phyloP scores from a whole-genome alignment of 306 rosid genomes.

The Prunus dulcis region DNA sequence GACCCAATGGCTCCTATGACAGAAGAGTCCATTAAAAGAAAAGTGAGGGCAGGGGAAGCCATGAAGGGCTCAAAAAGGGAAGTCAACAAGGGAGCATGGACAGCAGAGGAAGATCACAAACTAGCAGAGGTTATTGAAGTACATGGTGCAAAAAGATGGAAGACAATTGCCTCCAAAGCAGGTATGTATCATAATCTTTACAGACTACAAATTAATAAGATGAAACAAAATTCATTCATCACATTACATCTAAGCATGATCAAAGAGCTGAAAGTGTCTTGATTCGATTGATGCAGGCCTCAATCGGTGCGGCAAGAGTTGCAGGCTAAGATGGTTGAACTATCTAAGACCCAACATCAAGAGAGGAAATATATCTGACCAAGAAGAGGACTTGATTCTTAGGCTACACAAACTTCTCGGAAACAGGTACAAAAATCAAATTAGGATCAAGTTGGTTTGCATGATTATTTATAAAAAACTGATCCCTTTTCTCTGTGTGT shows the following conservation, averaged over 20 bases:
- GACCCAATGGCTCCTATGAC: not conserved
- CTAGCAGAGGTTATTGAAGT: conserved; percentile 48
- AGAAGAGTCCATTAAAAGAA: conserved; percentile 1
- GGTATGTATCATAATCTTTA: conserved; percentile 17
- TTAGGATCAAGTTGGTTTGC: not conserved
- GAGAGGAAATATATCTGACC: conserved; percentile 68
- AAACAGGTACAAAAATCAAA: conserved; percentile 37
- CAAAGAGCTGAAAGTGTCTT: conserved; percentile 1
- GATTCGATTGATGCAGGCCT: conserved; percentile 34
- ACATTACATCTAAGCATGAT: not conserved
- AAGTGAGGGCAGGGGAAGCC: conserved; percentile 16
- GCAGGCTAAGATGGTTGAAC: conserved; percentile 67
- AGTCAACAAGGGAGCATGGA: conserved; percentile 61
- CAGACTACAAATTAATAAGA: not conserved
- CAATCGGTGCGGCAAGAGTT: conserved; percentile 60
- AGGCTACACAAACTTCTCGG: conserved; percentile 68
- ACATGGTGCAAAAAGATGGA: conserved; percentile 62
- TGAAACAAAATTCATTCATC: not conserved
- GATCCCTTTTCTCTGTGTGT: not conserved
- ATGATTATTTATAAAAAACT: not conserved
- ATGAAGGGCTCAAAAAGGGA: conserved; percentile 21
- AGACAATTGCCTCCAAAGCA: conserved; percentile 50
- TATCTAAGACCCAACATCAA: conserved; percentile 66
- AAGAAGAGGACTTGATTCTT: conserved; percentile 65
- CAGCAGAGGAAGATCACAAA: conserved; percentile 51